Percentiles rank a stretch among this genome's conserved stretches.
phyloP scores from a whole-genome alignment of 2,329 filamentous ascomycete genomes.

The Didymella arachidicola region DNA sequence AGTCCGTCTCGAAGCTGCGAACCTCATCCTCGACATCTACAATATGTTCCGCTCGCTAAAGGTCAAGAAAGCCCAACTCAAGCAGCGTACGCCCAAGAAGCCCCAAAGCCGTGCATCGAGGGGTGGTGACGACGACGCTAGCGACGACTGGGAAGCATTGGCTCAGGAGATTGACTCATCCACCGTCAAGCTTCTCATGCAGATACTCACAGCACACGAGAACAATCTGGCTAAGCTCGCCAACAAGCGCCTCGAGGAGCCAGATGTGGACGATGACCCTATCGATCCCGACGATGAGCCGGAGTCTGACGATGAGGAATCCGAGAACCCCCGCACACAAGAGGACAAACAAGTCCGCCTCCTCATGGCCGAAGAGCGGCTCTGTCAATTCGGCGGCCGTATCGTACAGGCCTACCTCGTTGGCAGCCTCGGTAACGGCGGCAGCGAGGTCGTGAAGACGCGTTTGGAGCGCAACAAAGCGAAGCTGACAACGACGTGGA shows the following conservation, averaged over 20 bases:
- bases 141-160: slow-evolving; percentile 63
- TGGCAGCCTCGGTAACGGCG: slow-evolving; percentile 70
- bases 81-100: slow-evolving; percentile 45
- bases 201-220: slow-evolving; percentile 80
- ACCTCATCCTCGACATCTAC: slow-evolving; percentile 82
- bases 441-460: slow-evolving; percentile 65
- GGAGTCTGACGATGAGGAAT: slow-evolving; percentile 64
- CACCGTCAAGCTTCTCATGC: slow-evolving; percentile 71
- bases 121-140: slow-evolving; percentile 36
- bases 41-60: slow-evolving; percentile 79
- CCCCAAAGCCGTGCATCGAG: slow-evolving; percentile 29
- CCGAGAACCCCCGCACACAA: slow-evolving; percentile 49
- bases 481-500: slow-evolving; percentile 85
- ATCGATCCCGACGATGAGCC: slow-evolving; percentile 72
- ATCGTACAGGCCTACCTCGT: slow-evolving; percentile 82
- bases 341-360: slow-evolving; percentile 67
- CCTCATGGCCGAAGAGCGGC: slow-evolving; percentile 80
- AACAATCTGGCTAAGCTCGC: slow-evolving; percentile 62
- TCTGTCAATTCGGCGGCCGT: slow-evolving; percentile 86
- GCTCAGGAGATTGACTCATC: slow-evolving; percentile 73
- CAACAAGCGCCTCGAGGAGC: slow-evolving; percentile 51
- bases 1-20: slow-evolving; percentile 76
- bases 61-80: slow-evolving; percentile 50
- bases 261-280: slow-evolving; percentile 74
- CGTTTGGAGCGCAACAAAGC: slow-evolving; percentile 79